phyloP scores from a whole-genome alignment of 176 grass and related monocot genomes.

The Musa schizocarpa region DNA sequence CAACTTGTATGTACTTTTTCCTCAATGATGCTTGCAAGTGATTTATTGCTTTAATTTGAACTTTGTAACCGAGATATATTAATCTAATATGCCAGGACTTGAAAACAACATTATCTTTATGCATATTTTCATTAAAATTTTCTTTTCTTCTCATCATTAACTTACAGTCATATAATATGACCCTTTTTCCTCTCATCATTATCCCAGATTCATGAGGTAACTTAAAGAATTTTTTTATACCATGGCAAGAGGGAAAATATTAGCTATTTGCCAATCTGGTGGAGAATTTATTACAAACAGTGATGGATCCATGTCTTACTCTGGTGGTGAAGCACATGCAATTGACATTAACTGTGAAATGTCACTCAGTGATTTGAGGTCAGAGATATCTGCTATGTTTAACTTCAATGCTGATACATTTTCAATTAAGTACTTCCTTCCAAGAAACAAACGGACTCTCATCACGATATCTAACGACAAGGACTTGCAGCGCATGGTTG shows the following conservation, averaged over 20 bases:
- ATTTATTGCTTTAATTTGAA: neutral
- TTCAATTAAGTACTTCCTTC: slow-evolving; percentile 91
- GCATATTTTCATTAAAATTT: neutral
- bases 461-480: slow-evolving; percentile 97
- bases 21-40: neutral
- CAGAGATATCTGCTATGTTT: slow-evolving; percentile 75
- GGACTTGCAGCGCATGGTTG: slow-evolving; percentile 82
- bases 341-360: slow-evolving; percentile 64
- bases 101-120: neutral
- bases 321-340: slow-evolving; percentile 89
- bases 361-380: slow-evolving; percentile 47
- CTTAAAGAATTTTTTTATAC: neutral
- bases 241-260: slow-evolving; percentile 55
- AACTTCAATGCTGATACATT: slow-evolving; percentile 43
- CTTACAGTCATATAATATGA: neutral
- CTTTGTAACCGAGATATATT: neutral
- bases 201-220: neutral
- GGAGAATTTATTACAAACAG: slow-evolving; percentile 66
- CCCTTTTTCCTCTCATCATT: neutral
- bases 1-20: no score
- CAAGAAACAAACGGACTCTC: slow-evolving; percentile 69
- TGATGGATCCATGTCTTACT: slow-evolving; percentile 82
- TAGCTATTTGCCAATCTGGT: slow-evolving; percentile 80
- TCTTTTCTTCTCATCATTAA: neutral
- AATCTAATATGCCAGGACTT: neutral